Evolutionary conservation across 768 basidiomycete genomes (phyloP), one percentile per base, ranked within the genome.

Genomic region (Amyloporia xantha): DNA sequence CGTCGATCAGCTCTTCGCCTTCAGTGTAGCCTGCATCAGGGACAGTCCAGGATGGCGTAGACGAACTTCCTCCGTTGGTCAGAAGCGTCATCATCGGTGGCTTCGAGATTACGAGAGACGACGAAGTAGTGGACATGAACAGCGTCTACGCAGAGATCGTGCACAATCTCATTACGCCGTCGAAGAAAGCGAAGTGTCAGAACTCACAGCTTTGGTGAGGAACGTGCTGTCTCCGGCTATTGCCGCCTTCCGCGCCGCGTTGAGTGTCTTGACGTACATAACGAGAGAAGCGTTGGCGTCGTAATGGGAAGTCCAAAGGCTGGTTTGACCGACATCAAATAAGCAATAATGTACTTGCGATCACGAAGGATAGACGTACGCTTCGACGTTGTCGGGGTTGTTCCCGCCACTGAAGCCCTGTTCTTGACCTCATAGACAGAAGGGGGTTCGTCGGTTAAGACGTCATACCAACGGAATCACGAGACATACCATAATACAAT

Each of bases 271-370:
- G 41, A 78, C 65, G 54, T 75, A 74, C 47, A 61, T 57, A 12
- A 77, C 70, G 23, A 80, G 70, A 1, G 76, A 71, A 43, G 76
- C 73, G 43, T 76, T 68, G n/a, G 71, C 69, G 23, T 65, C 62
- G 59, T 81, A 86, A 21, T 68, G 73, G 3, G 79, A 73, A 5
- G 73, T 66, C 84, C 84, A 86, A 20, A 84, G 70, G 6, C 81
- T 82, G 41, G 2, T 43, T 10, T 6, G 15, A n/a, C 26, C 41
- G 58, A n/a, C n/a, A n/a, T n/a, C n/a, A n/a, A n/a, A n/a, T n/a
- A n/a, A n/a, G n/a, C 63, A 23, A 63, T 3, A 5, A 6, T 4
- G 48, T 54, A 9, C 74, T 64, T 20, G 49, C 59, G 43, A 79
- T 58, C 11, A 68, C 70, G 4, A 77, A 79, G 23, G 66, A 2